Base-by-base conservation (phyloP, 2,329 filamentous ascomycete genomes). In the Paecilomyces variotii region DNA sequence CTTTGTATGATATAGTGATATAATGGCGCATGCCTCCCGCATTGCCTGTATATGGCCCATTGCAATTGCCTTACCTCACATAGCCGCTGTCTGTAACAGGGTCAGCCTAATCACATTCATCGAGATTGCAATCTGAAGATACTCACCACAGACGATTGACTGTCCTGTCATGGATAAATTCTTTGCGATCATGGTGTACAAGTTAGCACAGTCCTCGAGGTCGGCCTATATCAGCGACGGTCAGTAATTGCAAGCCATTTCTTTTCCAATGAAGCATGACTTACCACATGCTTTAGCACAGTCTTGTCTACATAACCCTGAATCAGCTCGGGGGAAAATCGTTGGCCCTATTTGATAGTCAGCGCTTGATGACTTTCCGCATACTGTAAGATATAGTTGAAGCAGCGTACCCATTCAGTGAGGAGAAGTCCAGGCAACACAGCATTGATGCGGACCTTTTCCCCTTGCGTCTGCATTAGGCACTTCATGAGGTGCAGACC, bases 401-500 rank as follows among this genome's bases (percentile, higher is more conserved):
- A 45, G n/a, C 6, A 19, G 27, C 69, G 63, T 64, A 80, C 82
- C 87, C 87, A 90, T 69, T 89, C 87, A 1, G 86, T 89, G 67
- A 87, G 74, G 64, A 89, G 68, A 64, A 88, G 74, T 1, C 86
- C 86, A 0, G 86, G 86, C 56, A 84, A 75, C 1, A 89, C 80
- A 49, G 84, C 84, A 70, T 89, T 89, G 30, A 86, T 78, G 50
- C 86, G 76, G 25, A 87, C 76, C 70, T 86, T 87, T 1, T 79
- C 76, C 0, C 85, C 85, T 63, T 87, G 81, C 12, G 83, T 84
- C 57, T 80, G 75, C 2, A 86, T 86, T 50, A 89, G 73, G 59
- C 84, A 83, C 67, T 85, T 86, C 76, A 86, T 85, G 53, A 88
- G 72, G 71, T 89, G 87, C 56, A 89, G 73, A 59, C 83, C 82